Evolutionary conservation across 1,284 basidiomycete genomes (phyloP), one percentile per base, ranked within the genome.

Genomic region (Pascua guehoae): DNA sequence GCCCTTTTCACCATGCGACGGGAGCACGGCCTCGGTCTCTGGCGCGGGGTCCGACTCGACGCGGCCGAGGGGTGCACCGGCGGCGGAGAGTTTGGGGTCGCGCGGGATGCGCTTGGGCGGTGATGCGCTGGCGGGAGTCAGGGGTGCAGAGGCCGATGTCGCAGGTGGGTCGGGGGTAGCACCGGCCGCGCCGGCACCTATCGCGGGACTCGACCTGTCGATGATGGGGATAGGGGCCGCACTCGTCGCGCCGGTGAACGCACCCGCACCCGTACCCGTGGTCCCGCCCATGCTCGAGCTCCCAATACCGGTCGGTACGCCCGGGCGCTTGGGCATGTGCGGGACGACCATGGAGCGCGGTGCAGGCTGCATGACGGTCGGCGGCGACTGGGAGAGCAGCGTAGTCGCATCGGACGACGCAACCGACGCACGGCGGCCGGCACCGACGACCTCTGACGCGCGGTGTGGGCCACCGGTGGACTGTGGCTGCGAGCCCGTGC

Each of bases 301-400:
- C 5, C 44, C 69, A 14, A 75, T 62, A 11, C 65, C 62, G 1
- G 69, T 71, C 12, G 71, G 66, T 41, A 72, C 66, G 14, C 73
- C 74, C 3, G 74, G 70, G 17, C 74, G 63, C 53, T 72, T 73
- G 8, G 67, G 68, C 14, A 76, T 66, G 18, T 69, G 37, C 10
- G 74, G 74, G 1, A 76, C 74, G 1, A 72, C 65, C 74, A 76
- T 76, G 14, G 61, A 32, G 24, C 24, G 24, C 4, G 24, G 24
- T 7, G 24, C 24, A 4, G 71, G 73, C 54, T 75, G 73, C 14
- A 52, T 56, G 12, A 49, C 57, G 3, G 51, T 51, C 5, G 36
- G 49, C 5, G 39, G 24, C 40, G n/a, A 10, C n/a, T 11, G 15
- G 14, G 41, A 16, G 1, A 32, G 24, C 24, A 32, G 3, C 4